phyloP scores from a whole-genome alignment of 495 filamentous ascomycete genomes.

The Penicillium cosmopolitanum region DNA sequence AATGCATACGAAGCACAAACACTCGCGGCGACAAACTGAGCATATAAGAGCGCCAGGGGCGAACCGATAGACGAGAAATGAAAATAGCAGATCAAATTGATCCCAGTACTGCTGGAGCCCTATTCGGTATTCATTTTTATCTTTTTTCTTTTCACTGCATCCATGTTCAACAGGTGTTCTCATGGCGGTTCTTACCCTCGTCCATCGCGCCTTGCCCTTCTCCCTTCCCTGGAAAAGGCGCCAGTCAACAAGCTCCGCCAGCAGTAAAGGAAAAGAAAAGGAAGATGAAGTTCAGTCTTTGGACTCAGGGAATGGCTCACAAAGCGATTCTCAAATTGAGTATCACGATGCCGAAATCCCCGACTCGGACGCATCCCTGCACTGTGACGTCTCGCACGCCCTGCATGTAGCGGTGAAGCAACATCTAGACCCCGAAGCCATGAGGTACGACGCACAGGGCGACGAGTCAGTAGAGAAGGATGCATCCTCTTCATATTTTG shows the following conservation, averaged over 20 bases:
- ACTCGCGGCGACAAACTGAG: background rate
- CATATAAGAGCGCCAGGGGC: constrained; percentile 17
- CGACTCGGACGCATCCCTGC: constrained; percentile 21
- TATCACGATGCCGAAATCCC: constrained; percentile 13
- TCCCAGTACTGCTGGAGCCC: background rate
- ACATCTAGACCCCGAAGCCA: constrained; percentile 12
- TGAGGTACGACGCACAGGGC: background rate
- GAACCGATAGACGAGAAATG: background rate
- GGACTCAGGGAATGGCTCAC: constrained; percentile 7
- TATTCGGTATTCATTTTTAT: background rate
- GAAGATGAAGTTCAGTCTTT: constrained; percentile 5
- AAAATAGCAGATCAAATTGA: background rate
- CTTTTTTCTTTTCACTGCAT: constrained; percentile 1
- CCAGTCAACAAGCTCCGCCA: constrained; percentile 4
- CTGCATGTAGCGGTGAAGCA: constrained; percentile 37
- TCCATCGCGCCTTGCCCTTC: constrained; percentile 31
- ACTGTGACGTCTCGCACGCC: constrained; percentile 25
- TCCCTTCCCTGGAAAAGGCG: constrained; percentile 26
- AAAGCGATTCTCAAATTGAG: background rate
- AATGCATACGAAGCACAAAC: constrained; percentile 13
- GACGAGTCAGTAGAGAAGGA: constrained; percentile 6
- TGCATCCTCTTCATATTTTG: constrained; percentile 11
- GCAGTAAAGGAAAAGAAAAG: constrained; percentile 28
- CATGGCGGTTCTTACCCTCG: constrained; percentile 32
- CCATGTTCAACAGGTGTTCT: constrained; percentile 10